Evolutionary conservation across 257 asterid genomes (phyloP).

Genomic region (Primulina tabacum): DNA sequence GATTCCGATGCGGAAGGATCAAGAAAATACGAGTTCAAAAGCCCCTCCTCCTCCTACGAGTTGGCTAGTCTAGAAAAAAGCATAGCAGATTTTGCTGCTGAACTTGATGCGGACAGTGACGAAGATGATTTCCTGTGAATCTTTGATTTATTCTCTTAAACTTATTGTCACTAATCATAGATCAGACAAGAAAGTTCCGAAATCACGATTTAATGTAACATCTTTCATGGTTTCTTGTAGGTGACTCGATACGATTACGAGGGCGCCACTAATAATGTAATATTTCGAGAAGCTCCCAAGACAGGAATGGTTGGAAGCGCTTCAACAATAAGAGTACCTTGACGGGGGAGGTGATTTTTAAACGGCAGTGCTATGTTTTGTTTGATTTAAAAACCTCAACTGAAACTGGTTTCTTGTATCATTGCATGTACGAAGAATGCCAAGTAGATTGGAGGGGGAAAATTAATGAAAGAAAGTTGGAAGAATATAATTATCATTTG

Average conservation of each 20-base stretch:
- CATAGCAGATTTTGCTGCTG: conserved; percentile 27
- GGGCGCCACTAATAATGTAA: too few species aligned
- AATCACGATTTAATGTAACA: background rate
- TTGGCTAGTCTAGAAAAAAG: conserved; percentile 26
- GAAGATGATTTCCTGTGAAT: conserved; percentile 56
- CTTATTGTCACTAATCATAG: conserved; percentile 46
- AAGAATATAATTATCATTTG: too few species aligned
- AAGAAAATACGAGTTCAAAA: conserved; percentile 24
- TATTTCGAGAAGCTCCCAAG: too few species aligned
- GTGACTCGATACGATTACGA: background rate
- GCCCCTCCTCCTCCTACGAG: conserved; percentile 17
- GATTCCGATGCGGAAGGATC: conserved; percentile 51
- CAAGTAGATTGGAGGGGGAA: too few species aligned
- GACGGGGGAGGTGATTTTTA: background rate
- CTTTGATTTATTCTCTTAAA: conserved; percentile 60
- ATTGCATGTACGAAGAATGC: too few species aligned
- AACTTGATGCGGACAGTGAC: conserved; percentile 27
- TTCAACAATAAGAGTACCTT: background rate
- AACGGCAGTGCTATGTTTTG: too few species aligned
- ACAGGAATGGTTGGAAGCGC: background rate
- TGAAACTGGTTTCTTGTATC: too few species aligned
- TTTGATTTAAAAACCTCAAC: too few species aligned
- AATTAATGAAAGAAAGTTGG: too few species aligned
- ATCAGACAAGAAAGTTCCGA: background rate
- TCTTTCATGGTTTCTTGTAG: background rate